These are phyloP conservation scores for Polytrichum commune DNA, from an alignment of 225 moss, liverwort and hornwort species.

Conservation along the genomic window DNA sequence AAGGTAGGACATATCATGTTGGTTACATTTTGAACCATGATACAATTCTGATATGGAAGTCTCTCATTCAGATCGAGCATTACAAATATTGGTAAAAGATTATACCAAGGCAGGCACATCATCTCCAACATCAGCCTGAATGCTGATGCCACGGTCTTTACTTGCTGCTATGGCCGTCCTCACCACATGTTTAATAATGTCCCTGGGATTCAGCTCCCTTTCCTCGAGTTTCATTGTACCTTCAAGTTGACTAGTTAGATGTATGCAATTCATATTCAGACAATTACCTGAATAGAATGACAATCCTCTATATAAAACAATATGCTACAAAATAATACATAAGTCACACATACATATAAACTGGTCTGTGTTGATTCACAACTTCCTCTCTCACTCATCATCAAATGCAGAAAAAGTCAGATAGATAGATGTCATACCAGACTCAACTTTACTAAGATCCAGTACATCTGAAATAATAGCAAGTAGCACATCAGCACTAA, in stretches of 20 bases:
- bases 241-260: constrained; percentile 12
- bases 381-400: too few relatives aligned
- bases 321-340: too few relatives aligned
- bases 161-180: constrained; percentile 53
- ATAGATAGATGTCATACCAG: constrained; percentile 26
- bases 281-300: too few relatives aligned
- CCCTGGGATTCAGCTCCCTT: constrained; percentile 49
- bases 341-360: too few relatives aligned
- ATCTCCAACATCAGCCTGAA: constrained; percentile 46
- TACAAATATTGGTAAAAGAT: constrained; percentile 8
- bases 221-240: constrained; percentile 60
- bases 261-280: background rate
- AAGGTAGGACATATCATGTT: constrained; percentile 4
- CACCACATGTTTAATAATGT: constrained; percentile 60
- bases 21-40: too few relatives aligned
- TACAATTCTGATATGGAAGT: too few relatives aligned
- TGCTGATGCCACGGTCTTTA: constrained; percentile 49
- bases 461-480: constrained; percentile 64
- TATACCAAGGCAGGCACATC: constrained; percentile 47
- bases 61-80: background rate
- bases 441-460: constrained; percentile 56
- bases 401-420: background rate
- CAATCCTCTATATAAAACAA: too few relatives aligned
- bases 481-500: constrained; percentile 57
- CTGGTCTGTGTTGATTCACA: too few relatives aligned